Evolutionary conservation across 768 basidiomycete genomes (phyloP), one percentile per base, ranked within the genome.

Genomic region (Cubamyces sp.): DNA sequence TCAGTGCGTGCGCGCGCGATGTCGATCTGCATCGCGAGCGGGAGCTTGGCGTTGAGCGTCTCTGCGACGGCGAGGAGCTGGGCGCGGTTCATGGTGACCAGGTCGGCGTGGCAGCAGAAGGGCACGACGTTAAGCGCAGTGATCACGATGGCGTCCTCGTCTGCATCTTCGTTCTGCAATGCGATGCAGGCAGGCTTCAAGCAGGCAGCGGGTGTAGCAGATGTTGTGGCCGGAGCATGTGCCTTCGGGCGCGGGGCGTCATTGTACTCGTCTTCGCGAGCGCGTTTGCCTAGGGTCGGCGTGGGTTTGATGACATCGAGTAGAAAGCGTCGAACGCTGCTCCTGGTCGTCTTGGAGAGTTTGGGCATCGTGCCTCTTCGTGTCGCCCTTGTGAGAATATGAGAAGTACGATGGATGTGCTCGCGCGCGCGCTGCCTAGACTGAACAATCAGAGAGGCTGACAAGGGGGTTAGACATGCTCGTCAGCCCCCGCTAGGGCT

Each of bases 81-180:
- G 1, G 71, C 47, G 43, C 82, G 83, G 3, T 81, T 67, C 89
- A 91, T 90, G 0, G 82, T 79, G 56, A 89, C 68, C 43, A 90
- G 79, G 65, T 91, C 88, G 61, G 88, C 87, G 69, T 91, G 87
- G 72, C 87, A 89, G 73, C 86, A 87, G 74, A 90, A 91, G 0
- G 88, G 88, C 11, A 82, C 75, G 23, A 71, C 73, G 43, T 80
- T 75, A 14, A 91, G 77, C 6, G 87, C 79, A 0, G 86, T 89
- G 70, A 90, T 83, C 41, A 90, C 78, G 43, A 90, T 75, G 8
- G 82, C 84, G 65, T 85, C 82, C 53, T 81, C 80, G 2, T 81
- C 73, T 16, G 72, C 68, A 60, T 82, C 80, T 60, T 87, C 83
- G 59, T 84, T 83, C 68, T 89, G 86, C 14, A 91, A 74, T 0